Evolutionary conservation across 495 filamentous ascomycete species (phyloP).

Genomic region (Jackrogersella minutella): DNA sequence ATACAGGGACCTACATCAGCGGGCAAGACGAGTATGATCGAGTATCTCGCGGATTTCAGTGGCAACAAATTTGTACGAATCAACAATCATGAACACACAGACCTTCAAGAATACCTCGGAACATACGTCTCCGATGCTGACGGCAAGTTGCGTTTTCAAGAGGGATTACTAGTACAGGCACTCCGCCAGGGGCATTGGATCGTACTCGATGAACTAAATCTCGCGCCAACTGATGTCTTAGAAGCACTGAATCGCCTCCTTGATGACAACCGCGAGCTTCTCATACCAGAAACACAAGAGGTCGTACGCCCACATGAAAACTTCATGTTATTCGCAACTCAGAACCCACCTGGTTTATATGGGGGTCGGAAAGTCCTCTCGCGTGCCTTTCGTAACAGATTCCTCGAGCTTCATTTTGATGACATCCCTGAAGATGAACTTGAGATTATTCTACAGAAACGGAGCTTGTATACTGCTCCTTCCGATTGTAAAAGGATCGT

Average conservation of each 20-base stretch:
- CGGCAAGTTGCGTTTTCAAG: conserved; percentile 87
- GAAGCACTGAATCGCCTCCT: conserved; percentile 94
- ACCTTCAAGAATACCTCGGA: conserved; percentile 96
- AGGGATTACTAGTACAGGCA: conserved; percentile 92
- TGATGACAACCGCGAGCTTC: conserved; percentile 96
- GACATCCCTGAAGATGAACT: conserved; percentile 97
- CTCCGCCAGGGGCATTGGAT: conserved; percentile 96
- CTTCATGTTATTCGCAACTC: conserved; percentile 99
- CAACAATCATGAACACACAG: conserved; percentile 99
- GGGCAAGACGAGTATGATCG: conserved; percentile 99
- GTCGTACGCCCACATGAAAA: conserved; percentile 87
- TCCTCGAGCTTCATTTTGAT: conserved; percentile 96
- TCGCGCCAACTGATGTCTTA: conserved; percentile 94
- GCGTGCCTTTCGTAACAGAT: conserved; percentile 93
- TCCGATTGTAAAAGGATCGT: conserved; percentile 92
- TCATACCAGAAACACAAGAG: conserved; percentile 97
- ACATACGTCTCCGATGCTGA: conserved; percentile 88
- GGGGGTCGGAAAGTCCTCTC: conserved; percentile 93
- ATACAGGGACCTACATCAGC: conserved; percentile 96
- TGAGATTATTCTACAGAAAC: conserved; percentile 87
- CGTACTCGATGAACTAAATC: conserved; percentile 94
- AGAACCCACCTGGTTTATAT: conserved; percentile 95
- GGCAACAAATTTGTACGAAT: conserved; percentile 97
- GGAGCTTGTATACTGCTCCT: conserved; percentile 84
- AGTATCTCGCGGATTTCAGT: conserved; percentile 92